Evolutionary conservation across 2,329 filamentous ascomycete genomes (phyloP), one percentile per base, ranked within the genome.

Genomic region (Hymenoscyphus occultus): DNA sequence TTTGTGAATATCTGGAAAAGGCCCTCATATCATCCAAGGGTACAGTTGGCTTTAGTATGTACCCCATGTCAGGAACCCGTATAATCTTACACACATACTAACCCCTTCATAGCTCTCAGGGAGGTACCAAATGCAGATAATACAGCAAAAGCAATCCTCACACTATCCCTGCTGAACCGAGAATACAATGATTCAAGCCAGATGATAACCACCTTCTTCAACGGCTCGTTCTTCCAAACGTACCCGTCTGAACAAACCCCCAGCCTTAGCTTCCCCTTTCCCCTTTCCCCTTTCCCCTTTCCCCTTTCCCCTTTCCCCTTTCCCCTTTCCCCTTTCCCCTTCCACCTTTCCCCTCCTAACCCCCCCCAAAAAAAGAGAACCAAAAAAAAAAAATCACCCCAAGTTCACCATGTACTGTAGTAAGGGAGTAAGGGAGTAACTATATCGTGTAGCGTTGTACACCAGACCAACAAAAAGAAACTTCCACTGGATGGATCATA

Each of bases 41-140:
- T 40, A 61, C 59, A 51, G 22, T 61, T 14, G 59, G 59, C 31
- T 61, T 61, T 28, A 40, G 59, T 45, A 42, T 14, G 13, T 5
- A 12, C 39, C 39, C 39, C 16, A 42, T 42, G 16, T 16, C 7
- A 42, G 10, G 28, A 28, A 28, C 28, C 28, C 28, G 22, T 22
- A 28, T 3, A 28, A 28, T 28, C 39, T 42, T 12, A 42, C 39
- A 42, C 16, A 13, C 16, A 42, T 42, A 16, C 39, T 42, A 42
- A 42, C 39, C 12, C 2, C 2, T 10, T 2, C 19, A n/a, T n/a
- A 61, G 59, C 59, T 31, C 39, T 40, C 7, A n/a, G 35, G n/a
- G 22, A 9, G 7, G 31, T 40, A 7, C 16, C 19, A 10, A 42
- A 61, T 31, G 39, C 59, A n/a, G 59, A 61, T n/a, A 22, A 61